These are phyloP conservation scores for Daedaleopsis nitida DNA, from an alignment of 768 basidiomycete species.

Conservation along the genomic window DNA sequence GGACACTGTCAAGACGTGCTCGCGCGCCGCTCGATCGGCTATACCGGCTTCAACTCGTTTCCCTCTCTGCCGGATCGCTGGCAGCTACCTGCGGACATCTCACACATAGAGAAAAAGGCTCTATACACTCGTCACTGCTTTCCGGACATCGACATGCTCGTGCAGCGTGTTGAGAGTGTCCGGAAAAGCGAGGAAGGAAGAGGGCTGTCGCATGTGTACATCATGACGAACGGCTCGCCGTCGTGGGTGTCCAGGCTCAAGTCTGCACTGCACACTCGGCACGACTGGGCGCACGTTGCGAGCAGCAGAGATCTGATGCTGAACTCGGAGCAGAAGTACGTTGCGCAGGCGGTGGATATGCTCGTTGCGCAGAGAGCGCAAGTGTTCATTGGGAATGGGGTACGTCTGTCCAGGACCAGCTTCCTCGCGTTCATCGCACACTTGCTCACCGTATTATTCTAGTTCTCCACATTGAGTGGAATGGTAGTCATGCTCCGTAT, in stretches of 20 bases:
- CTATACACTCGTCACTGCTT: slow-evolving; percentile 43
- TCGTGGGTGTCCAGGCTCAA: slow-evolving; percentile 44
- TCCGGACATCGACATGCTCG: slow-evolving; percentile 43
- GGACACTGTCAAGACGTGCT: slow-evolving; percentile 43
- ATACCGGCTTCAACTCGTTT: slow-evolving; percentile 47
- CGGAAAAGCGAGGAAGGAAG: slow-evolving; percentile 25
- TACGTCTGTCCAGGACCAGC: slow-evolving; percentile 33
- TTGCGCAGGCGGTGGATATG: slow-evolving; percentile 54
- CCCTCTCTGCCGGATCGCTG: slow-evolving; percentile 42
- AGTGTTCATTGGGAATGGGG: slow-evolving; percentile 55
- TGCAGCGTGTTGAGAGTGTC: slow-evolving; percentile 38
- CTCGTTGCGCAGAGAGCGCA: slow-evolving; percentile 46
- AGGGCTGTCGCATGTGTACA: slow-evolving; percentile 41
- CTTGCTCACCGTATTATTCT: background rate
- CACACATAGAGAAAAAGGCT: slow-evolving; percentile 25
- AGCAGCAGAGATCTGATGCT: slow-evolving; percentile 44
- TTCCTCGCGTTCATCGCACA: too few species aligned
- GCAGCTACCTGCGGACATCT: slow-evolving; percentile 31
- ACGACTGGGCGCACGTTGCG: slow-evolving; percentile 41
- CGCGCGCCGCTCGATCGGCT: slow-evolving; percentile 34
- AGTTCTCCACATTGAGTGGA: background rate
- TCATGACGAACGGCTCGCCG: slow-evolving; percentile 47
- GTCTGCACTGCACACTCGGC: slow-evolving; percentile 29
- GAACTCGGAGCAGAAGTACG: slow-evolving; percentile 43
- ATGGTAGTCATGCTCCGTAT: background rate